Conservation (phyloP, 2,329 filamentous ascomycete genomes). For the Aurifilum marmelostoma region DNA sequence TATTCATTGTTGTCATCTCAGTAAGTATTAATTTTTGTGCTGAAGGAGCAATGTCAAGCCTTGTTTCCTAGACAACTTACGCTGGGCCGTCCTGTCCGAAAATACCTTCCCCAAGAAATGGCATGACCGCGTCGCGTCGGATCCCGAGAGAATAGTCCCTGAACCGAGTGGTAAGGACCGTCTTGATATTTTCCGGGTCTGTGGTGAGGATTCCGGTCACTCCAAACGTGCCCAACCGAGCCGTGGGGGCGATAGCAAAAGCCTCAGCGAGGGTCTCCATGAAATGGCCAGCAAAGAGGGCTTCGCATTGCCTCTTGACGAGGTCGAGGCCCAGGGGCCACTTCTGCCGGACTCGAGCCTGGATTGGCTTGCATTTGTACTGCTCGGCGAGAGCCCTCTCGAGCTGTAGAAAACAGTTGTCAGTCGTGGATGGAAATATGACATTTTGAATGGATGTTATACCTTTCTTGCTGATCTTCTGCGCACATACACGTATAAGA, state of each 20-base stretch:
- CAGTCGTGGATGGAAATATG: not conserved
- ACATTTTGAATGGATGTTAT: too few species aligned
- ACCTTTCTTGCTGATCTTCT: not conserved
- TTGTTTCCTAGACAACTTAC: not conserved
- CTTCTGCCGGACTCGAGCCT: slow-evolving; percentile 29
- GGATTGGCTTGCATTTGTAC: slow-evolving; percentile 29
- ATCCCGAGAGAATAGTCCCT: slow-evolving; percentile 36
- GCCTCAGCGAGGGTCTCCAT: slow-evolving; percentile 29
- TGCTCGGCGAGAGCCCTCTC: slow-evolving; percentile 25
- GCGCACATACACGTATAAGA: not conserved
- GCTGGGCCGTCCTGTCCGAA: slow-evolving; percentile 40
- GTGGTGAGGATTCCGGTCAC: slow-evolving; percentile 28
- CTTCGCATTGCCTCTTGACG: slow-evolving; percentile 30
- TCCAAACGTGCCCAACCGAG: slow-evolving; percentile 28
- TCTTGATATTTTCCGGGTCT: slow-evolving; percentile 38
- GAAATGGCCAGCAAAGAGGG: slow-evolving; percentile 20
- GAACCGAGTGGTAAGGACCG: slow-evolving; percentile 36
- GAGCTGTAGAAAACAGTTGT: not conserved
- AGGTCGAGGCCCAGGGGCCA: slow-evolving; percentile 33
- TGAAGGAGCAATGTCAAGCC: too few species aligned
- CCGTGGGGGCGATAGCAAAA: slow-evolving; percentile 27
- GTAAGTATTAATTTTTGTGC: too few species aligned
- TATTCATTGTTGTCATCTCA: not conserved
- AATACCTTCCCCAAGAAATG: slow-evolving; percentile 41
- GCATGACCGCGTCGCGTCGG: slow-evolving; percentile 33